These are phyloP conservation scores for Anthracocystis setariae DNA, from an alignment of 1,284 basidiomycete species.

Conservation along the genomic window DNA sequence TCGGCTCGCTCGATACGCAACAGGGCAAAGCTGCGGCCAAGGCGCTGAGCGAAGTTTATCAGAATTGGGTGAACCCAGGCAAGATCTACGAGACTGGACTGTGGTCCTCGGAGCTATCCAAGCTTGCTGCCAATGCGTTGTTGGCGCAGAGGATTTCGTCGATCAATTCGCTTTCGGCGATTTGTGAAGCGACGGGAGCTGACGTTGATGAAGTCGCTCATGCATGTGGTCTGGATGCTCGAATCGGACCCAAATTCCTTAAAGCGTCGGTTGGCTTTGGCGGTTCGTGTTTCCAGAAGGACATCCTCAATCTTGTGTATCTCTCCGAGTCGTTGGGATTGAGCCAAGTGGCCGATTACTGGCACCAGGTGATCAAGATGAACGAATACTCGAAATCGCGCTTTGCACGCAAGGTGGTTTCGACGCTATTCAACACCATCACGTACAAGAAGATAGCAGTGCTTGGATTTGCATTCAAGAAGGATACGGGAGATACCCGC, in stretches of 20 bases:
- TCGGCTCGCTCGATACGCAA: constrained; percentile 88
- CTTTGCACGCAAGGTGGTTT: constrained; percentile 69
- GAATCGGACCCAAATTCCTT: constrained; percentile 94
- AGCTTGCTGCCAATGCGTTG: constrained; percentile 98
- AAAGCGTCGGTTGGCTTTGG: constrained; percentile 96
- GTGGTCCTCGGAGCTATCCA: constrained; percentile 98
- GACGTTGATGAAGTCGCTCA: constrained; percentile 97
- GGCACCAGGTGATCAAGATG: constrained; percentile 72
- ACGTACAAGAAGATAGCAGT: constrained; percentile 95
- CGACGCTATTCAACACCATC: constrained; percentile 94
- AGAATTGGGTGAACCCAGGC: constrained; percentile 91
- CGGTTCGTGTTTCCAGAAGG: constrained; percentile 89
- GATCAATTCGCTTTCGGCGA: constrained; percentile 96
- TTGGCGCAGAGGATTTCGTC: constrained; percentile 95
- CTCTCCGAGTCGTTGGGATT: constrained; percentile 87
- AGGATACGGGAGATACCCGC: constrained; percentile 71
- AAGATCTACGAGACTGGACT: constrained; percentile 92
- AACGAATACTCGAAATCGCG: constrained; percentile 66
- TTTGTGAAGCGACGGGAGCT: constrained; percentile 99
- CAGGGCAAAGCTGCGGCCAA: constrained; percentile 85
- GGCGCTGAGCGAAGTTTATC: constrained; percentile 82
- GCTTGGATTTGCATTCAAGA: constrained; percentile 78
- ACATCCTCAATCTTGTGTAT: constrained; percentile 98
- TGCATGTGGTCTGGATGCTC: constrained; percentile 90
- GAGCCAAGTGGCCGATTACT: constrained; percentile 97